Conservation (phyloP, 768 basidiomycete species). For the Pisolithus tinctorius region DNA sequence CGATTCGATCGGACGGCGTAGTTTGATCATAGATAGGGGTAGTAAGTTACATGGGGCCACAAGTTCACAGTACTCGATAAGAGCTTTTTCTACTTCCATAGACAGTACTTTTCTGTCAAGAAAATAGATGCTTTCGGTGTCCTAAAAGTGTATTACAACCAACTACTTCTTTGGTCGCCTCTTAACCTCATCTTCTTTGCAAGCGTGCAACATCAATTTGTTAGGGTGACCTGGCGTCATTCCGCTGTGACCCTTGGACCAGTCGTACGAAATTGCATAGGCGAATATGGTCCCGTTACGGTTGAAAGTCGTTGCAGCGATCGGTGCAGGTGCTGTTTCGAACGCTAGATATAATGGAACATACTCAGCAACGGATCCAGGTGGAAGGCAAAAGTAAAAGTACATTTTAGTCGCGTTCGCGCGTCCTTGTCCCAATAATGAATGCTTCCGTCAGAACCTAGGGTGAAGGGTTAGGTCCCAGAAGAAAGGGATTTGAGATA, state of each 20-base stretch:
- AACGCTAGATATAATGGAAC: slow-evolving; percentile 44
- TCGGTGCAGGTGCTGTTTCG: slow-evolving; percentile 67
- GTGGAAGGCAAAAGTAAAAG: not conserved
- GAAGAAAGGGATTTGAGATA: not conserved
- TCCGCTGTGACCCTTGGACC: slow-evolving; percentile 88
- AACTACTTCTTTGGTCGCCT: slow-evolving; percentile 40
- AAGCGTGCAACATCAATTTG: slow-evolving; percentile 78
- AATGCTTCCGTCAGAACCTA: slow-evolving; percentile 79
- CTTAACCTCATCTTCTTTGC: slow-evolving; percentile 84
- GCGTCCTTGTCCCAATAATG: slow-evolving; percentile 96
- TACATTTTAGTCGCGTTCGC: slow-evolving; percentile 87
- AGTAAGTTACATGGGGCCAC: too few relatives aligned
- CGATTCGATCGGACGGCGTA: too few relatives aligned
- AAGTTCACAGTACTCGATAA: too few relatives aligned
- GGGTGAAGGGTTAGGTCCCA: not conserved
- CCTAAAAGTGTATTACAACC: not conserved
- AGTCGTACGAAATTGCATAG: slow-evolving; percentile 89
- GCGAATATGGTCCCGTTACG: slow-evolving; percentile 85
- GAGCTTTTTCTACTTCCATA: too few relatives aligned
- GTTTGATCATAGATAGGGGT: too few relatives aligned
- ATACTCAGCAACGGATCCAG: not conserved
- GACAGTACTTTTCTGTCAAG: too few relatives aligned
- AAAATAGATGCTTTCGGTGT: too few relatives aligned
- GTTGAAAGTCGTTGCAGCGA: slow-evolving; percentile 79
- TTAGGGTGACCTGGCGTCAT: slow-evolving; percentile 65